Percentiles rank a stretch among this genome's conserved stretches.
These are phyloP conservation scores for Lycium ferocissimum DNA, from an alignment of 257 asterid species.

Conservation along the genomic window DNA sequence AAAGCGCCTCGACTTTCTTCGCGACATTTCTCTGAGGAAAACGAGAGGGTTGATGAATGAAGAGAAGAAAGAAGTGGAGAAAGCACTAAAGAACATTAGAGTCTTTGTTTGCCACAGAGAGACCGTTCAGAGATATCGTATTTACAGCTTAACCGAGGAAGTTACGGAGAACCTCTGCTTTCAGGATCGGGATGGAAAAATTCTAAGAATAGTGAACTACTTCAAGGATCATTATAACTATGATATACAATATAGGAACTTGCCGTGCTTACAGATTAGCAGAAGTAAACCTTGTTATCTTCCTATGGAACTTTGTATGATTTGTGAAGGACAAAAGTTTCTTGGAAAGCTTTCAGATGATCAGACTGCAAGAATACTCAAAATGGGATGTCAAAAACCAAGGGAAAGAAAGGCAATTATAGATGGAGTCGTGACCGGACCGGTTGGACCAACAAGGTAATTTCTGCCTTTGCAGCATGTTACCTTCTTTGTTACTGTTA, in stretches of 20 bases:
- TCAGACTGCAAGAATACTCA: slow-evolving; percentile 82
- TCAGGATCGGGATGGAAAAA: slow-evolving; percentile 79
- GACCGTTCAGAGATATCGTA: slow-evolving; percentile 80
- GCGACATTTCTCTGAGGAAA: slow-evolving; percentile 51
- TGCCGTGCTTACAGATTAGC: slow-evolving; percentile 92
- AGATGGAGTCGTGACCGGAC: slow-evolving; percentile 75
- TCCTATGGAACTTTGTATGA: slow-evolving; percentile 95
- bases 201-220: slow-evolving; percentile 60
- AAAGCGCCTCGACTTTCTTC: slow-evolving; percentile 71
- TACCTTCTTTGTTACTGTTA: neutral
- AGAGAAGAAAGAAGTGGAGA: slow-evolving; percentile 82
- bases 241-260: slow-evolving; percentile 65
- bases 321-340: slow-evolving; percentile 99
- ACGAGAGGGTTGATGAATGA: slow-evolving; percentile 50
- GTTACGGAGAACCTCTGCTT: slow-evolving; percentile 68
- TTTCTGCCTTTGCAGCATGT: neutral
- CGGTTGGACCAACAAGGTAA: slow-evolving; percentile 95
- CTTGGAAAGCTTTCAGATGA: slow-evolving; percentile 94
- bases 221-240: slow-evolving; percentile 87
- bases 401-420: slow-evolving; percentile 73
- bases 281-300: slow-evolving; percentile 88
- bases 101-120: slow-evolving; percentile 90
- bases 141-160: slow-evolving; percentile 73
- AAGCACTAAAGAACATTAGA: slow-evolving; percentile 72
- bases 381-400: slow-evolving; percentile 90